Conservation (phyloP, 148 eudicot species). For the Fagopyrum tataricum region DNA sequence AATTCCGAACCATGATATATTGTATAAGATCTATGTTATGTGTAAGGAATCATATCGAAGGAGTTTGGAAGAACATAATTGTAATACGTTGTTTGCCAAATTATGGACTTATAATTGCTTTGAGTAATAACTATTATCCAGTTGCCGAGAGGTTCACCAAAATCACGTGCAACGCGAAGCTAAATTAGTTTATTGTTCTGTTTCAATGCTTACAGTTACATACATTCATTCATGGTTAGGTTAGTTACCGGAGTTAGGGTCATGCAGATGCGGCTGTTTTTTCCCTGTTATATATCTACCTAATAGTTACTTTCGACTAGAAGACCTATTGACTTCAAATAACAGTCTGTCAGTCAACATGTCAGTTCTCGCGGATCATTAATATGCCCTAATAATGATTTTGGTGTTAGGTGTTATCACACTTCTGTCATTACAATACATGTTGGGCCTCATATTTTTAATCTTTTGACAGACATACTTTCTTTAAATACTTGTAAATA, state of each 20-base stretch:
- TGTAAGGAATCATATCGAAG: constrained; percentile 1
- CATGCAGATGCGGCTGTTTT: not conserved
- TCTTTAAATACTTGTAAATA: not conserved
- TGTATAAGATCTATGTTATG: too few relatives aligned
- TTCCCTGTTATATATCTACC: not conserved
- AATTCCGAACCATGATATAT: too few relatives aligned
- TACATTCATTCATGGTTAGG: not conserved
- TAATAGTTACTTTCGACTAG: not conserved
- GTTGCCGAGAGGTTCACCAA: not conserved
- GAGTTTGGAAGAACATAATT: not conserved
- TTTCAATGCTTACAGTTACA: not conserved
- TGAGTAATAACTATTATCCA: not conserved
- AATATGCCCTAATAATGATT: not conserved
- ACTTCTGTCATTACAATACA: not conserved
- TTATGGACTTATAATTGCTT: not conserved
- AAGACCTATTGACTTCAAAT: not conserved
- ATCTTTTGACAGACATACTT: not conserved
- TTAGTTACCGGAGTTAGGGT: not conserved
- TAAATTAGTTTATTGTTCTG: not conserved
- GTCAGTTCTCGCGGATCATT: not conserved
- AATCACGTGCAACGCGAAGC: not conserved
- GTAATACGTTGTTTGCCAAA: not conserved
- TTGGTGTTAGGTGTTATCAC: not conserved
- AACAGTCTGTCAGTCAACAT: not conserved
- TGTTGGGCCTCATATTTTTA: not conserved